Base-by-base conservation (phyloP, 495 filamentous ascomycete genomes). In the Durotheca rogersii region DNA sequence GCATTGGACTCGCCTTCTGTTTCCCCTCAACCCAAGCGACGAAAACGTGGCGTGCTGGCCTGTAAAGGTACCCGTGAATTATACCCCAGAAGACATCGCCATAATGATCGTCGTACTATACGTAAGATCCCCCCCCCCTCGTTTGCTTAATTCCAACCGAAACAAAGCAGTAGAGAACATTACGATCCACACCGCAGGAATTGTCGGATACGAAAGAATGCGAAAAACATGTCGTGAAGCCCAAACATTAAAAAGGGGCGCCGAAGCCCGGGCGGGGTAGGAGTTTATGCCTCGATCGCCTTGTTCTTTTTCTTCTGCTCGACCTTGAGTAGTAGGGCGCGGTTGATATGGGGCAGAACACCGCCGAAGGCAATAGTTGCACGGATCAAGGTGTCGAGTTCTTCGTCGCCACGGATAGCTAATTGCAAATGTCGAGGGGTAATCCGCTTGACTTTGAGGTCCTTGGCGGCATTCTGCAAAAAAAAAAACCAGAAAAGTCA, bases 371-470 rank as follows among this genome's bases (percentile, higher is more conserved):
- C 93, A 67, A 98, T 98, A 37, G 93, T 98, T 20, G 93, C 93
- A 59, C 94, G 87, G 68, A 97, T 97, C 23, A 98, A 79, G 30
- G 90, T 97, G 62, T 98, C 93, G 56, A 98, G 79, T 74, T 98
- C 93, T 76, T 98, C 93, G 69, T 98, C 93, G 65, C 93, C 93
- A 60, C 93, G 90, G 71, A 98, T 98, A 59, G 93, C 93, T 36
- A 98, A 88, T 72, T 98, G 93, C 56, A 98, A 76, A 71, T 98
- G 93, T 66, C 93, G 93, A 21, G 93, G 93, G 2, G 93, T 98
- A 75, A 98, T 98, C 73, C 93, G 93, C 86, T 97, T 98, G 75
- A 97, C 93, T 73, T 98, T 98, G 61, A 97, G 86, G 71, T 98
- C 93, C 78, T 97, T 97, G 68, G 93, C 93, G 25, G 93, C 93